Conservation (phyloP, 2,329 filamentous ascomycete species). For the Dothideomycetes sp. region DNA sequence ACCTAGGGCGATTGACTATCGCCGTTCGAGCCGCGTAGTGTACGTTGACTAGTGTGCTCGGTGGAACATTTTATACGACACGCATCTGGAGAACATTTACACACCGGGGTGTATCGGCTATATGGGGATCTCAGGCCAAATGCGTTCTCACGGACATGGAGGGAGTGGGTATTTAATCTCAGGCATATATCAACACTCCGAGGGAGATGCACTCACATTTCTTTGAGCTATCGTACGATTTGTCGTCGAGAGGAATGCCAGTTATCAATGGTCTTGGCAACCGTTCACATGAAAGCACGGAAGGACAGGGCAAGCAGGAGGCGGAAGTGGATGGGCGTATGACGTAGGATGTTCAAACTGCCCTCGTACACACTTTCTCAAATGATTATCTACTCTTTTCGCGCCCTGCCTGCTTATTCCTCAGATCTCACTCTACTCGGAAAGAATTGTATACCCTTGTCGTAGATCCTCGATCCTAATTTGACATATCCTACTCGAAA, state of each 20-base stretch:
- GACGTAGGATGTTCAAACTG: neutral
- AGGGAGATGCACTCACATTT: neutral
- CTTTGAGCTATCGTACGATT: too few species aligned
- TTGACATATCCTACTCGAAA: neutral
- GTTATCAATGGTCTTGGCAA: neutral
- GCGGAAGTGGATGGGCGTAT: too few species aligned
- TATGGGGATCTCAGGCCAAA: neutral
- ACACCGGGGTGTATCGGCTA: neutral
- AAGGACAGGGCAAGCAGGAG: neutral
- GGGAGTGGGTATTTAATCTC: too few species aligned
- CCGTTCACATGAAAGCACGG: neutral
- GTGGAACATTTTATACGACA: too few species aligned
- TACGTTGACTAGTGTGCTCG: too few species aligned
- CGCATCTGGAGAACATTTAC: neutral
- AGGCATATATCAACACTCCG: too few species aligned
- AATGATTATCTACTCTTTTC: neutral
- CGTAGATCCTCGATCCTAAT: neutral
- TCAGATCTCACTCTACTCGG: too few species aligned
- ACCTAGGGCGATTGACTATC: conserved; percentile 1
- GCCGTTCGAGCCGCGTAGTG: conserved; percentile 1
- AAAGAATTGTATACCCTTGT: neutral
- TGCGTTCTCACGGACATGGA: too few species aligned
- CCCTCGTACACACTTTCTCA: neutral
- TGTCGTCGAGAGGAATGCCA: neutral
- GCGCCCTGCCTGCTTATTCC: neutral